phyloP scores from a whole-genome alignment of 208 protist species.

The Leishmania arabica region DNA sequence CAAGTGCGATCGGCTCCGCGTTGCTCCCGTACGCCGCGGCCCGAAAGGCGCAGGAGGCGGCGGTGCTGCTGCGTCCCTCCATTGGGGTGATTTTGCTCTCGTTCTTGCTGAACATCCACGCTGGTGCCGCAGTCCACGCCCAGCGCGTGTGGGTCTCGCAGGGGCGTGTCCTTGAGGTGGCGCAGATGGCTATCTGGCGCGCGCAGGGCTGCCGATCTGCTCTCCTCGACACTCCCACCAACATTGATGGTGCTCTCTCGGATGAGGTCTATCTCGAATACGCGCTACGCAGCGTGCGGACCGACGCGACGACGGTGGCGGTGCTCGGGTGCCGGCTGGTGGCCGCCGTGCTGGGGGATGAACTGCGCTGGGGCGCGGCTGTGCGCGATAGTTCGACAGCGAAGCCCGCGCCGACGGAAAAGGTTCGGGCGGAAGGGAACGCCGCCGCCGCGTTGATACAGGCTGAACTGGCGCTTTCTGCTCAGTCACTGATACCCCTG shows the following conservation, averaged over 20 bases:
- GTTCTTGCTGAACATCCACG: slow-evolving; percentile 53
- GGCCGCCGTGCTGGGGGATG: slow-evolving; percentile 44
- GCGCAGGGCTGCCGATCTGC: slow-evolving; percentile 45
- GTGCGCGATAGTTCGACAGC: neutral
- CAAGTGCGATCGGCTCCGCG: slow-evolving; percentile 1
- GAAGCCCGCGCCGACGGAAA: slow-evolving; percentile 1
- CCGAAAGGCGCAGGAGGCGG: slow-evolving; percentile 33
- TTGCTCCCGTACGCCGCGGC: slow-evolving; percentile 39
- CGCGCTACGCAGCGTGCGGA: slow-evolving; percentile 47
- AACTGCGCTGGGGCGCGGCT: slow-evolving; percentile 25
- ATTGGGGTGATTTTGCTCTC: slow-evolving; percentile 50
- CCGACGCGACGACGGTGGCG: slow-evolving; percentile 56
- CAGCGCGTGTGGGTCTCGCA: slow-evolving; percentile 40
- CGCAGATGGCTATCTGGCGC: slow-evolving; percentile 35
- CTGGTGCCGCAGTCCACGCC: slow-evolving; percentile 17
- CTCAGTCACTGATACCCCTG: slow-evolving; percentile 49
- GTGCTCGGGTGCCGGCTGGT: slow-evolving; percentile 72
- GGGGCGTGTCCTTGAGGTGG: slow-evolving; percentile 27
- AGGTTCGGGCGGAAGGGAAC: slow-evolving; percentile 10
- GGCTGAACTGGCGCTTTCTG: slow-evolving; percentile 30
- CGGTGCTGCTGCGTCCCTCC: slow-evolving; percentile 53
- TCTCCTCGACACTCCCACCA: slow-evolving; percentile 65
- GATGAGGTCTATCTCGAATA: slow-evolving; percentile 82
- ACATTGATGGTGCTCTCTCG: slow-evolving; percentile 57
- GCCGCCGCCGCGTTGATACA: slow-evolving; percentile 8